These are phyloP conservation scores for Arxiozyma slooffiae DNA, from an alignment of 1,139 yeast genomes.

Conservation along the genomic window DNA sequence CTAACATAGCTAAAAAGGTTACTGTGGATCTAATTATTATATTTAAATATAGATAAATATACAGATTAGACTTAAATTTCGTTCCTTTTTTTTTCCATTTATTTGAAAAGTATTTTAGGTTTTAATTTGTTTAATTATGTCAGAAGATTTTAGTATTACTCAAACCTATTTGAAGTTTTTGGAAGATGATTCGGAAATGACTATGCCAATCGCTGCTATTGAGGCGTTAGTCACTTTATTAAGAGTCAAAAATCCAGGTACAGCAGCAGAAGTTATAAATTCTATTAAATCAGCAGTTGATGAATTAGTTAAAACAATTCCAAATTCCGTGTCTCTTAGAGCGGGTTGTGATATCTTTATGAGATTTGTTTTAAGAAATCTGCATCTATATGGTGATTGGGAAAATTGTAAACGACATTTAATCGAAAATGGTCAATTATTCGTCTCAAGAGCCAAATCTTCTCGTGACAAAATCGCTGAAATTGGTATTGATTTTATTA, in stretches of 20 bases:
- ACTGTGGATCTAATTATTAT: too few species aligned
- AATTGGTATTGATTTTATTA: constrained; percentile 77
- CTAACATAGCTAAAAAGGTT: not conserved
- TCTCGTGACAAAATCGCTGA: constrained; percentile 83
- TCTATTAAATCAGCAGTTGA: constrained; percentile 68
- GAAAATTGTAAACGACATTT: constrained; percentile 84
- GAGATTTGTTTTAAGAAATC: constrained; percentile 83
- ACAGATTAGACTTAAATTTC: not conserved
- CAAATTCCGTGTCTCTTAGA: constrained; percentile 82
- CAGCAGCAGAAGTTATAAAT: constrained; percentile 85
- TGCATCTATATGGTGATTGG: constrained; percentile 87
- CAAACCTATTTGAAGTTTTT: constrained; percentile 69
- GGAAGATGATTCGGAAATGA: constrained; percentile 83
- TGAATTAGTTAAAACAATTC: constrained; percentile 64
- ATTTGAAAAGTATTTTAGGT: not conserved
- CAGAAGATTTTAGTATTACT: constrained; percentile 59
- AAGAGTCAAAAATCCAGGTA: constrained; percentile 72
- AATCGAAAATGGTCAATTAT: constrained; percentile 87
- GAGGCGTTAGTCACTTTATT: constrained; percentile 83
- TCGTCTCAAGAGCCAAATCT: constrained; percentile 84
- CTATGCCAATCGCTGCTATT: constrained; percentile 99
- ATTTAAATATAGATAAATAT: too few species aligned
- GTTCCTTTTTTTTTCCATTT: too few species aligned
- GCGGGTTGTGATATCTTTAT: constrained; percentile 98
- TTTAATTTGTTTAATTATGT: constrained; percentile 12